A percentile compares a stretch with the other conserved stretches of the same genome.
Conservation (phyloP, 768 basidiomycete genomes). For the Phlebiopsis gigantea region DNA sequence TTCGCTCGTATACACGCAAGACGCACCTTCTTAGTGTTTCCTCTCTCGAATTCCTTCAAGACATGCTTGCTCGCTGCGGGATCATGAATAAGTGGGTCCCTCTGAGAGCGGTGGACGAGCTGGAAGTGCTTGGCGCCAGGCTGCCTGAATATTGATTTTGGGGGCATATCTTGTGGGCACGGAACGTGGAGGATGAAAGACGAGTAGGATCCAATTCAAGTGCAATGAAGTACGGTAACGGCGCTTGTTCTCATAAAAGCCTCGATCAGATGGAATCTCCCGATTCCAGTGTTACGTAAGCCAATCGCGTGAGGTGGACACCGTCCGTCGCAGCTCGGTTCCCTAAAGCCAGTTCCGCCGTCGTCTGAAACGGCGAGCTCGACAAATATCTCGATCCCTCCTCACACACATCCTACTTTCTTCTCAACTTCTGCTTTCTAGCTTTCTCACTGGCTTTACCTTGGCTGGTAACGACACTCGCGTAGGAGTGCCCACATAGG, state of each 20-base stretch:
- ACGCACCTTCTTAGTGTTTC: conserved; percentile 62
- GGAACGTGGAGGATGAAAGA: neutral
- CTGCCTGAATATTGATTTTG: conserved; percentile 84
- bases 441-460: neutral
- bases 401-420: neutral
- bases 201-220: neutral
- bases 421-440: conserved; percentile 6
- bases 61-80: conserved; percentile 85
- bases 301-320: conserved; percentile 11
- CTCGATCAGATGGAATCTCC: neutral
- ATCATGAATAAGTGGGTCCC: conserved; percentile 94
- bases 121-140: conserved; percentile 93
- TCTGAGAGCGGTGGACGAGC: conserved; percentile 92
- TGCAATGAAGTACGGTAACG: neutral
- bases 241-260: conserved; percentile 1
- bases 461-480: conserved; percentile 4
- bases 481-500: conserved; percentile 6
- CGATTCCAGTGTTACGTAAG: conserved; percentile 11
- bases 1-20: neutral
- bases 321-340: conserved; percentile 8
- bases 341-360: conserved; percentile 7
- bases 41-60: conserved; percentile 75
- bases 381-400: neutral
- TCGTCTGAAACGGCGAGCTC: conserved; percentile 4
- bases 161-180: conserved; percentile 45